A percentile compares a stretch with the other conserved stretches of the same genome.
phyloP scores from a whole-genome alignment of 108 stramenopile genomes.

The Mayamaea pseudoterrestris region DNA sequence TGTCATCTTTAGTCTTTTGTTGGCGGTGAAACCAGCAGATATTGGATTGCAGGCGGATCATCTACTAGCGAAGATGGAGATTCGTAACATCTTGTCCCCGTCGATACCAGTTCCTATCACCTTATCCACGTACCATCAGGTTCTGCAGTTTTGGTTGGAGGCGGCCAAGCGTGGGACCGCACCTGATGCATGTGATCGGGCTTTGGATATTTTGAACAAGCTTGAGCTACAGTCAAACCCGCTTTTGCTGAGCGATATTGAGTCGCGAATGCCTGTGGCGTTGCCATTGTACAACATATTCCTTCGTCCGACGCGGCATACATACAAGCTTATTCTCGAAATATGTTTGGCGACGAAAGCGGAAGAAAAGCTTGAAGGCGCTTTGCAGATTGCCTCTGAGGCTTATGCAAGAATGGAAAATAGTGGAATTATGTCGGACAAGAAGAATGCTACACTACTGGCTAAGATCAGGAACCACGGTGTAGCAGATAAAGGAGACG shows the following conservation, averaged over 20 bases:
- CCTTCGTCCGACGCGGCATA: background rate
- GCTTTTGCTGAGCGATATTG: conserved; percentile 1
- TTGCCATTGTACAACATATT: background rate
- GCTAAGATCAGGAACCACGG: too few species aligned
- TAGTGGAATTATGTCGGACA: too few species aligned
- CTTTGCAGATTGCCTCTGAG: too few species aligned
- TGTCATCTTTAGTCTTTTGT: background rate
- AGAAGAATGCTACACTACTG: too few species aligned
- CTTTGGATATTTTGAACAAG: background rate
- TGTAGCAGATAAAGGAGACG: too few species aligned
- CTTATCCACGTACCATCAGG: background rate
- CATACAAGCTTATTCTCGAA: conserved; percentile 4
- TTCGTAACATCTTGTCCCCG: background rate
- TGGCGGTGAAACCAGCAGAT: background rate
- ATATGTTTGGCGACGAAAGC: too few species aligned
- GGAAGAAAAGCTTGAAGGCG: too few species aligned
- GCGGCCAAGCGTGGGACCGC: background rate
- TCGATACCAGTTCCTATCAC: background rate
- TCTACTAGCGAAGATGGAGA: conserved; percentile 4
- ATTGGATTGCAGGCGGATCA: background rate
- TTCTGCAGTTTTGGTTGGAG: conserved; percentile 1
- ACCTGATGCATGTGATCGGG: background rate
- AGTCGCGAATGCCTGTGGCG: background rate
- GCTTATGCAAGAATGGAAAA: too few species aligned
- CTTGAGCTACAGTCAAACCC: conserved; percentile 1